Conservation (phyloP, 306 rosid species). For the Lathyrus aphaca region DNA sequence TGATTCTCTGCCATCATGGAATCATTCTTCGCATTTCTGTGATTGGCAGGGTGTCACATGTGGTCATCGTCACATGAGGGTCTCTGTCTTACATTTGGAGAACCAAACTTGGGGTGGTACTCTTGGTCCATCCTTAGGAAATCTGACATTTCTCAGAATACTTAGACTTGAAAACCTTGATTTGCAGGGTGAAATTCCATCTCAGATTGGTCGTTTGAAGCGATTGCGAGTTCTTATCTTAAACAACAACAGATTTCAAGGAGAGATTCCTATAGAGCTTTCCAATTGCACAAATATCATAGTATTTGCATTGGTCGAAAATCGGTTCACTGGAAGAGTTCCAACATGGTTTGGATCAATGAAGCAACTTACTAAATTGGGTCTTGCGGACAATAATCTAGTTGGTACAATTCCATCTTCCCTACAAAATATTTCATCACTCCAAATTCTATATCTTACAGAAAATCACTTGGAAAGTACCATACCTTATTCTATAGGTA, state of each 20-base stretch:
- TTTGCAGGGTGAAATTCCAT: slow-evolving; percentile 33
- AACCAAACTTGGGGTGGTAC: slow-evolving; percentile 29
- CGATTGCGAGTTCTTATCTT: slow-evolving; percentile 19
- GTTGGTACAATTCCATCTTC: slow-evolving; percentile 38
- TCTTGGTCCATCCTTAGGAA: slow-evolving; percentile 37
- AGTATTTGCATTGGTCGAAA: not conserved
- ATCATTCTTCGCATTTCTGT: slow-evolving; percentile 33
- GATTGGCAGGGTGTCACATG: slow-evolving; percentile 40
- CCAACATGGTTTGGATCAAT: slow-evolving; percentile 38
- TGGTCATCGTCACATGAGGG: slow-evolving; percentile 33
- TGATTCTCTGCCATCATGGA: slow-evolving; percentile 40
- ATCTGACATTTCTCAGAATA: slow-evolving; percentile 31
- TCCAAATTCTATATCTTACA: not conserved
- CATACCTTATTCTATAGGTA: no score
- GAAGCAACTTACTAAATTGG: not conserved
- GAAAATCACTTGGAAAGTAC: not conserved
- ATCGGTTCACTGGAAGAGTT: slow-evolving; percentile 15
- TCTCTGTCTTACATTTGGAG: slow-evolving; percentile 5
- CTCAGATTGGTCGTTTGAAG: slow-evolving; percentile 33
- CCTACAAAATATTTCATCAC: slow-evolving; percentile 37
- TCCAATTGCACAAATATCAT: slow-evolving; percentile 17
- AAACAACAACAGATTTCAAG: not conserved
- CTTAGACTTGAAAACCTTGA: not conserved
- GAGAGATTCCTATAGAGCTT: slow-evolving; percentile 26
- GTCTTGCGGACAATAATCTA: not conserved